phyloP scores from a whole-genome alignment of 177 flowering plant species.

The Vitis hybrid region DNA sequence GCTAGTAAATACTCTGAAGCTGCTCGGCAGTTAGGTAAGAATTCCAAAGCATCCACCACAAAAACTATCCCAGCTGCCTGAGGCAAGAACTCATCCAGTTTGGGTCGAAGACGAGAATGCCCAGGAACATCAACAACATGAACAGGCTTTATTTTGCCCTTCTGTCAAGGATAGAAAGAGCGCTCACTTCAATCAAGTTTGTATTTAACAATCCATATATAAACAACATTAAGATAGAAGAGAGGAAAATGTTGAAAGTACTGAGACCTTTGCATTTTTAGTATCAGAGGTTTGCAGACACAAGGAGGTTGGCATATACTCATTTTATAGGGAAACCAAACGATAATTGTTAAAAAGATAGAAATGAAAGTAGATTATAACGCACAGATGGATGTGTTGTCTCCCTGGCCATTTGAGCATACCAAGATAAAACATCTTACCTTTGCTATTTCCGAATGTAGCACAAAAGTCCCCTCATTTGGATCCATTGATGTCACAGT shows the following conservation, averaged over 20 bases:
- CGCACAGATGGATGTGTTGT: neutral
- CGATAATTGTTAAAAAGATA: neutral
- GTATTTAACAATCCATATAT: neutral
- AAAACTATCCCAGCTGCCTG: constrained; percentile 84
- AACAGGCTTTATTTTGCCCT: constrained; percentile 71
- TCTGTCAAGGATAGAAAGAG: constrained; percentile 36
- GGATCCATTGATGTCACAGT: constrained; percentile 98
- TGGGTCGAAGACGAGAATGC: constrained; percentile 85
- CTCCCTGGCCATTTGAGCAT: neutral
- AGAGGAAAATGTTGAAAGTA: neutral
- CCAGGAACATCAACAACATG: constrained; percentile 93
- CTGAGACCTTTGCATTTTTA: neutral
- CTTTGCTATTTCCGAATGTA: constrained; percentile 73
- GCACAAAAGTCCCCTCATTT: constrained; percentile 76
- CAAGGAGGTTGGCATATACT: neutral
- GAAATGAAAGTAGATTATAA: too few relatives aligned
- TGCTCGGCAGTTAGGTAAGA: constrained; percentile 75
- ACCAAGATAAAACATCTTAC: constrained; percentile 28
- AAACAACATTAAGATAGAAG: neutral
- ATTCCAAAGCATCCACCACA: constrained; percentile 91
- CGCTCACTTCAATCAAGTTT: too few relatives aligned
- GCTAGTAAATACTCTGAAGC: constrained; percentile 70
- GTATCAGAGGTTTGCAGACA: neutral
- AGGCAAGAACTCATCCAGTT: constrained; percentile 80
- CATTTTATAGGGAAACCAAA: neutral